Evolutionary conservation across 2,329 filamentous ascomycete species (phyloP).

Genomic region (Dendrostoma leiphaemia): DNA sequence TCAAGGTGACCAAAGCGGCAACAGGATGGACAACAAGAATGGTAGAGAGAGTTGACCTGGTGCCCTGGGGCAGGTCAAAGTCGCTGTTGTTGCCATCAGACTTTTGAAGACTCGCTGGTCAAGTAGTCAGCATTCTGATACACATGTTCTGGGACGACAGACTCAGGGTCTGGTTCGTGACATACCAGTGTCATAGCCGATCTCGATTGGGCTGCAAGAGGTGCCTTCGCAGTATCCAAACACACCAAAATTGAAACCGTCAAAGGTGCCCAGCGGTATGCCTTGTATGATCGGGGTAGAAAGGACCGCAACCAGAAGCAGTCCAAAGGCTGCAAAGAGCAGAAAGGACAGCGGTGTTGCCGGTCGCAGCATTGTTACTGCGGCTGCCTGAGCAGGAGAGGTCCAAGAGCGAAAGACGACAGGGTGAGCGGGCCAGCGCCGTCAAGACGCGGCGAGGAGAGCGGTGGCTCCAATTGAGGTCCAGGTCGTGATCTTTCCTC

Average conservation of each 20-base stretch:
- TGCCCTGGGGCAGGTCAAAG: constrained; percentile 56
- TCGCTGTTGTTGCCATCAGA: constrained; percentile 24
- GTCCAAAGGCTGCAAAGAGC: constrained; percentile 78
- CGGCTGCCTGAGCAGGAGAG: constrained; percentile 23
- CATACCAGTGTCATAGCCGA: constrained; percentile 86
- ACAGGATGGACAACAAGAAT: constrained; percentile 93
- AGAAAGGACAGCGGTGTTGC: constrained; percentile 88
- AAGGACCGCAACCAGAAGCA: constrained; percentile 83
- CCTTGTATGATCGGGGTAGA: constrained; percentile 84
- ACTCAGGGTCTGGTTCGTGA: constrained; percentile 22
- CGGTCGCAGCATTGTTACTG: constrained; percentile 74
- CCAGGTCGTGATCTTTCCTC: not conserved
- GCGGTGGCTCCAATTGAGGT: constrained; percentile 11
- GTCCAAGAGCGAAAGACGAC: constrained; percentile 9
- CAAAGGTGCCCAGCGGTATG: constrained; percentile 78
- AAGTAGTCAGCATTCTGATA: not conserved
- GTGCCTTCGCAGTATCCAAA: constrained; percentile 78
- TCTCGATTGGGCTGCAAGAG: constrained; percentile 68
- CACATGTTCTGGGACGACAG: not conserved
- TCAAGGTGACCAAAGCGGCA: constrained; percentile 78
- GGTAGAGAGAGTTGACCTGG: constrained; percentile 69
- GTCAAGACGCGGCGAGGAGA: constrained; percentile 40
- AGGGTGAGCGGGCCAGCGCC: constrained; percentile 35
- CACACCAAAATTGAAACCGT: constrained; percentile 81
- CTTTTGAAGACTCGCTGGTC: not conserved